Evolutionary conservation across 305 asterid genomes (phyloP).

Genomic region (Fraxinus nigra): DNA sequence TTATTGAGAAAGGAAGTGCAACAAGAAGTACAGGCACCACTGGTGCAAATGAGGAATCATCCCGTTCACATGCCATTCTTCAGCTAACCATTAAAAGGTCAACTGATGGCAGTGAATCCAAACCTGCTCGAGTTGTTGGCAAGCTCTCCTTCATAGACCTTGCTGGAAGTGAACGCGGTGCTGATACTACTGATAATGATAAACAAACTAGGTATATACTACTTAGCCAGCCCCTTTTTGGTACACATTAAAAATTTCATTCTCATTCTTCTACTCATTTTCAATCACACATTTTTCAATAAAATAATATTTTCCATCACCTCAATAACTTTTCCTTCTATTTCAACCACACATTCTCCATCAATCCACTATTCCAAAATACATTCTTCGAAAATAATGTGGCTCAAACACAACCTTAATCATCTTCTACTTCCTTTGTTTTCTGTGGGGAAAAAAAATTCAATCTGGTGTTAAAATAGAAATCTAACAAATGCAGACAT

Average conservation of each 20-base stretch:
- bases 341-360: too few relatives aligned
- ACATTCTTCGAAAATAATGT: too few relatives aligned
- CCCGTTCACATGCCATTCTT: constrained; percentile 98
- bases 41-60: constrained; percentile 98
- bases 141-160: constrained; percentile 98
- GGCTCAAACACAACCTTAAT: background rate
- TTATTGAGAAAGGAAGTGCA: constrained; percentile 89
- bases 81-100: constrained; percentile 90
- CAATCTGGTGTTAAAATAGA: background rate
- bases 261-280: too few relatives aligned
- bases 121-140: constrained; percentile 89
- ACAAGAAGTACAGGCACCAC: constrained; percentile 97
- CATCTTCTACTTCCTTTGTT: constrained; percentile 1
- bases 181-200: constrained; percentile 98
- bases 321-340: too few relatives aligned
- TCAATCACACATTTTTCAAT: too few relatives aligned
- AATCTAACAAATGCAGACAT: background rate
- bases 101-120: constrained; percentile 80
- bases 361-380: too few relatives aligned
- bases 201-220: constrained; percentile 81
- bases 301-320: too few relatives aligned
- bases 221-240: background rate
- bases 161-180: constrained; percentile 99
- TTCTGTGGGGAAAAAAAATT: background rate
- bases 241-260: too few relatives aligned